Conservation (phyloP, 2,329 filamentous ascomycete species). For the Ascochyta lentis region DNA sequence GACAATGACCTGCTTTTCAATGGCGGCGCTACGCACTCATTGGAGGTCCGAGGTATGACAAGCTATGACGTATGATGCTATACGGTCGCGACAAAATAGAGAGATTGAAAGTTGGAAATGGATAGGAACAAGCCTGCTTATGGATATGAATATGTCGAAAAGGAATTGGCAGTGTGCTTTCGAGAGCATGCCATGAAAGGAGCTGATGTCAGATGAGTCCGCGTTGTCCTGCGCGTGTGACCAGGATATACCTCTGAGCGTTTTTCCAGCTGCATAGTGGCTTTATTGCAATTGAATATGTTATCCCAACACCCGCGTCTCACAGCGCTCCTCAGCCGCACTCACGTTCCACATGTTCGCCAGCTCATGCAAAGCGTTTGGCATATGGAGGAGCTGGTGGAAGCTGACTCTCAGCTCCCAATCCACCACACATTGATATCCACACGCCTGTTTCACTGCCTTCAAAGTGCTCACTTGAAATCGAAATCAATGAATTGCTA, state of each 20-base stretch:
- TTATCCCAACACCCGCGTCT: background rate
- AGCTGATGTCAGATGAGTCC: slow-evolving; percentile 10
- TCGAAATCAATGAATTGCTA: background rate
- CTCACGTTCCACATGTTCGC: slow-evolving; percentile 7
- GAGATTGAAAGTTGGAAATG: background rate
- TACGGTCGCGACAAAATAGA: slow-evolving; percentile 19
- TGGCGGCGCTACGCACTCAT: slow-evolving; percentile 18
- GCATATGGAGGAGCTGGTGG: slow-evolving; percentile 1
- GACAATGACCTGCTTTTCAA: slow-evolving; percentile 26
- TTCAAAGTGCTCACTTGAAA: background rate
- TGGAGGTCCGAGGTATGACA: slow-evolving; percentile 27
- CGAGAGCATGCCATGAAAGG: background rate
- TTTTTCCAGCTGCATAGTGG: slow-evolving; percentile 18
- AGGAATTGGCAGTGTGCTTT: background rate
- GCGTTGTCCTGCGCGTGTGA: slow-evolving; percentile 2
- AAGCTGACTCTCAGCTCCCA: slow-evolving; percentile 7
- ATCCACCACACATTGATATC: background rate
- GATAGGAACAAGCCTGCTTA: too few species aligned
- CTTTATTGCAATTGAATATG: slow-evolving; percentile 16
- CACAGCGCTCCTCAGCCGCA: slow-evolving; percentile 2
- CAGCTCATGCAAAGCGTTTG: background rate
- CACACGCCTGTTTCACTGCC: background rate
- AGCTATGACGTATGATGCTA: slow-evolving; percentile 31
- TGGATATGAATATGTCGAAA: background rate
- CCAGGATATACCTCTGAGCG: slow-evolving; percentile 19